Base-by-base conservation (phyloP, 805 yeast genomes). In the Lachancea thermotolerans region DNA sequence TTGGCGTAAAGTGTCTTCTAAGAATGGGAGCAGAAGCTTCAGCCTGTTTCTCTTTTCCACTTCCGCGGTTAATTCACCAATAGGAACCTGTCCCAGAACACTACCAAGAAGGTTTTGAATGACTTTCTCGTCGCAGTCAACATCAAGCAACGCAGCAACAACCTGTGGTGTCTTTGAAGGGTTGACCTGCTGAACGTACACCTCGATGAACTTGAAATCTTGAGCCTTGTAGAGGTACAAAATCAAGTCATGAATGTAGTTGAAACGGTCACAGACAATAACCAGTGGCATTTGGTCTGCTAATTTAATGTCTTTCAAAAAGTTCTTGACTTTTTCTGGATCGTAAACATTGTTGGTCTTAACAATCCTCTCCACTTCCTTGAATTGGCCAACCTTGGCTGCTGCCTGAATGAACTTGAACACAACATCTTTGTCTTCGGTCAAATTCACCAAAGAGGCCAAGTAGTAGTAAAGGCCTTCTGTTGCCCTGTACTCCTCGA, bases 271-370 rank as follows among this genome's bases (percentile, higher is more conserved):
- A 70, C 97, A 90, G 40, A 93, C 96, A 65, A 95, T 85, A 55
- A 95, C 90, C 67, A 93, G 78, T 40, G 99, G 99, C 51, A 93
- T 75, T 71, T 93, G 99, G 64, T 93, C 98, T 50, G 90, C 90
- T 53, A 93, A 75, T 60, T 85, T 81, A 50, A 91, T 88, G 65
- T 93, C 99, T 69, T 93, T 93, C 71, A 93, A 77, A 69, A 86
- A 95, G 72, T 93, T 93, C 75, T 93, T 93, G 49, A 93, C 98
- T 69, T 90, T 90, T 66, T 93, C 99, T 48, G 98, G 95, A 63
- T 89, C 91, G 69, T 91, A 93, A 48, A 88, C 91, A 54, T 79
- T 85, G 73, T 93, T 93, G 63, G 89, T 96, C 66, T 93, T 82
- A 42, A 89, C 96, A 50, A 93, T 79, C 67, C 99, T 81, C 72